Conservation (phyloP, 306 rosid species). For the Begonia peltatifolia region DNA sequence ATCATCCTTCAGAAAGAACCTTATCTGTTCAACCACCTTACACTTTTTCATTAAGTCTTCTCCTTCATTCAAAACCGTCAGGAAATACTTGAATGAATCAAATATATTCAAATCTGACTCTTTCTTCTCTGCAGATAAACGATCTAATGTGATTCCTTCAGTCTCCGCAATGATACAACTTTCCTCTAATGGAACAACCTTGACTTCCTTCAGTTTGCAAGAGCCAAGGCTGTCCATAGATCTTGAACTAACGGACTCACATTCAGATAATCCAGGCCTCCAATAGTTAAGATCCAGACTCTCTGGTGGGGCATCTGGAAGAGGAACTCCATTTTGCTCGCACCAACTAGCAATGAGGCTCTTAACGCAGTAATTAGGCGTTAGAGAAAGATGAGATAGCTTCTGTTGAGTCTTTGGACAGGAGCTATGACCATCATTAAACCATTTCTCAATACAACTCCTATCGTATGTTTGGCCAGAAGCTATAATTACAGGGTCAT, state of each 20-base stretch:
- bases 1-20: conserved; percentile 61
- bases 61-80: conserved; percentile 45
- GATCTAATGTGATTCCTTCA: conserved; percentile 36
- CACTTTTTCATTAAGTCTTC: conserved; percentile 45
- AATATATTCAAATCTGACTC: conserved; percentile 24
- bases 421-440: conserved; percentile 69
- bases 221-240: conserved; percentile 47
- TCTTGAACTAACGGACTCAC: conserved; percentile 55
- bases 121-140: conserved; percentile 24
- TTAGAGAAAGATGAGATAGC: conserved; percentile 67
- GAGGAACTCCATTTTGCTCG: conserved; percentile 67
- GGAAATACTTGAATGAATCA: conserved; percentile 30
- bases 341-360: conserved; percentile 94
- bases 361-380: conserved; percentile 89
- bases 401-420: conserved; percentile 93
- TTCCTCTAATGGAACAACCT: conserved; percentile 80
- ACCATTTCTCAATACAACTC: conserved; percentile 93
- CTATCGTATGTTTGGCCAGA: conserved; percentile 97
- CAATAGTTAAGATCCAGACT: conserved; percentile 85
- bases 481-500: conserved; percentile 88
- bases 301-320: conserved; percentile 90
- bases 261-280: conserved; percentile 70
- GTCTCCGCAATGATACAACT: conserved; percentile 33
- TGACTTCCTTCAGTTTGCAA: conserved; percentile 64
- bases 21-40: conserved; percentile 47